Percentiles rank a stretch among this genome's conserved stretches.
phyloP scores from a whole-genome alignment of 129 eudicot species.

The carrot (Daucus carota) region DNA sequence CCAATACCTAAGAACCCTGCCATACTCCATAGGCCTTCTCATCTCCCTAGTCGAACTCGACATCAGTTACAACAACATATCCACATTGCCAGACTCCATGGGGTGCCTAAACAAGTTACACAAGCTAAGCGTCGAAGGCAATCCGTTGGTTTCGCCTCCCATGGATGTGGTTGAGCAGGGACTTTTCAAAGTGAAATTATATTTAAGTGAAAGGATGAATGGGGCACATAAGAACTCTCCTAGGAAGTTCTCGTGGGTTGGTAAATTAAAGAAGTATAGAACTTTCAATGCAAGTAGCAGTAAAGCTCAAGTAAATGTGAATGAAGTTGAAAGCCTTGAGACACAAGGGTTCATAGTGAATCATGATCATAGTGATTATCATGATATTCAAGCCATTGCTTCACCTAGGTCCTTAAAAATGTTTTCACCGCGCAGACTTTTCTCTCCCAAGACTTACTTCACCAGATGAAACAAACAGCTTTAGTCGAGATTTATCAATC shows the following conservation, averaged over 20 bases:
- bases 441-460: slow-evolving; percentile 6
- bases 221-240: slow-evolving; percentile 33
- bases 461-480: background rate
- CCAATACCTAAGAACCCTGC: slow-evolving; percentile 45
- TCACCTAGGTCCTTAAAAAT: slow-evolving; percentile 64
- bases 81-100: slow-evolving; percentile 54
- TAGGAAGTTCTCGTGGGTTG: slow-evolving; percentile 59
- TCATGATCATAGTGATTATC: slow-evolving; percentile 22
- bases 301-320: background rate
- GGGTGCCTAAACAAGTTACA: slow-evolving; percentile 60
- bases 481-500: no score
- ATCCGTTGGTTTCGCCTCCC: slow-evolving; percentile 68
- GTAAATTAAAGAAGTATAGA: slow-evolving; percentile 53
- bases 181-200: slow-evolving; percentile 42
- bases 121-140: slow-evolving; percentile 76
- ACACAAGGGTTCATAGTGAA: slow-evolving; percentile 31
- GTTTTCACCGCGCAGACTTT: slow-evolving; percentile 24
- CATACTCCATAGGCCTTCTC: slow-evolving; percentile 77
- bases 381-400: slow-evolving; percentile 47
- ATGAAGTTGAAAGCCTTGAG: slow-evolving; percentile 13
- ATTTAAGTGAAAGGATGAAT: slow-evolving; percentile 59
- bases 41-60: slow-evolving; percentile 67
- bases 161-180: slow-evolving; percentile 66
- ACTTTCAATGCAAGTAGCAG: slow-evolving; percentile 41
- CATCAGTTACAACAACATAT: slow-evolving; percentile 70